A percentile compares a stretch with the other conserved stretches of the same genome.
phyloP scores from a whole-genome alignment of 768 basidiomycete species.

The Cyclocybe aegerita region DNA sequence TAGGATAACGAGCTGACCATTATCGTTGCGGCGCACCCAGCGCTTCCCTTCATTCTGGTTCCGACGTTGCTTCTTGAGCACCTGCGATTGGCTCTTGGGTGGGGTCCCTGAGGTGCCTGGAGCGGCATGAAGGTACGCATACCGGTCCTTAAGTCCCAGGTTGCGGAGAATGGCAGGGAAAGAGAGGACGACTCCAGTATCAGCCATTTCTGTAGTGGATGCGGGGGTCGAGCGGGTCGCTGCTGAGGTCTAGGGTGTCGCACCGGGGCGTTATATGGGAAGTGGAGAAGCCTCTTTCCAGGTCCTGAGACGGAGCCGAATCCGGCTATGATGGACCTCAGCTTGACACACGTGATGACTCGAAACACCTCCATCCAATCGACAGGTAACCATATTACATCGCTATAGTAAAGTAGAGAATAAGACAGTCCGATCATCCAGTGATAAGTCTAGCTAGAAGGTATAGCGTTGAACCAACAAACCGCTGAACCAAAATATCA shows the following conservation, averaged over 20 bases:
- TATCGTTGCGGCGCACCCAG: constrained; percentile 74
- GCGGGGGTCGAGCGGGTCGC: no score
- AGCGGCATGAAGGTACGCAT: constrained; percentile 46
- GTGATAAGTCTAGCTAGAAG: constrained; percentile 31
- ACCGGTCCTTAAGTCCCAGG: constrained; percentile 50
- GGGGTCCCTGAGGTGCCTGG: constrained; percentile 8
- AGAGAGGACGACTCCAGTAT: constrained; percentile 41
- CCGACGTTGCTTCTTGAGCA: constrained; percentile 42
- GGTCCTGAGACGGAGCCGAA: neutral
- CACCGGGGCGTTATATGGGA: no score
- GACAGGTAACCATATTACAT: neutral
- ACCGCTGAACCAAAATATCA: constrained; percentile 19
- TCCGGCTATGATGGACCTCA: neutral
- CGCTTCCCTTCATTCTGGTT: constrained; percentile 77
- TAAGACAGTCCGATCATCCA: constrained; percentile 17
- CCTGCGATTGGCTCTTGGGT: constrained; percentile 14
- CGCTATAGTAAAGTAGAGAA: neutral
- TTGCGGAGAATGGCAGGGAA: constrained; percentile 72
- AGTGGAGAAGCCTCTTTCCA: no score
- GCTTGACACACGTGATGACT: constrained; percentile 15
- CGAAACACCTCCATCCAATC: neutral
- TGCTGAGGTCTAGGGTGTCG: no score
- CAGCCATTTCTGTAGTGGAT: neutral
- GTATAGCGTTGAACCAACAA: constrained; percentile 31
- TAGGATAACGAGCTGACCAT: constrained; percentile 47